Evolutionary conservation across 257 asterid species (phyloP), one percentile per base, ranked within the genome.

Genomic region (Buddleja alternifolia): DNA sequence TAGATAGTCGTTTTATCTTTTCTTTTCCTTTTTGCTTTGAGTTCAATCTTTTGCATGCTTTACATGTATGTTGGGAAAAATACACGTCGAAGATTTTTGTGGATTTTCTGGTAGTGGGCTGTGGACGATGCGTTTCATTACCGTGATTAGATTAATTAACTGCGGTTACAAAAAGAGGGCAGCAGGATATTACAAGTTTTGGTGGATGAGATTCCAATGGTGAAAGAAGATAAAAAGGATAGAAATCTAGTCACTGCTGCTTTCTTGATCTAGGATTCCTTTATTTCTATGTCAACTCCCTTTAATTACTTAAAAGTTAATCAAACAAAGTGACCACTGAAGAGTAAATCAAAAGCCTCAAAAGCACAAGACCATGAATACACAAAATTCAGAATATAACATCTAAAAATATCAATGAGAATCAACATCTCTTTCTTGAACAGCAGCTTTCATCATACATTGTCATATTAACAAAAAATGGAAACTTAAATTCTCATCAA

Each of bases 391-490:
- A n/a, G n/a, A n/a, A n/a, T n/a, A n/a, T n/a, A n/a, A n/a, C n/a
- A n/a, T n/a, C n/a, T n/a, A n/a, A n/a, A n/a, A n/a, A n/a, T n/a
- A n/a, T n/a, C n/a, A n/a, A n/a, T n/a, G n/a, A n/a, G n/a, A n/a
- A n/a, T n/a, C n/a, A n/a, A n/a, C n/a, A n/a, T n/a, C n/a, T n/a
- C n/a, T n/a, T n/a, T n/a, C n/a, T n/a, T n/a, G n/a, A 51, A 11
- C 21, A 36, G 8, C 14, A 20, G 45, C 37, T 53, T 40, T 47
- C 62, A 60, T 62, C 69, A 10, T 21, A 55, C 67, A 60, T 4
- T 25, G 65, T 46, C 68, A 29, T 53, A 41, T 52, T 68, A 77
- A 52, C 64, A n/a, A 64, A 69, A 32, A 50, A 47, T 47, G 48
- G 66, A 34, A 39, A 60, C 8, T 20, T 48, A 0, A 55, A 54